Evolutionary conservation across 2,329 filamentous ascomycete genomes (phyloP).

Genomic region (Aspergillus niger): DNA sequence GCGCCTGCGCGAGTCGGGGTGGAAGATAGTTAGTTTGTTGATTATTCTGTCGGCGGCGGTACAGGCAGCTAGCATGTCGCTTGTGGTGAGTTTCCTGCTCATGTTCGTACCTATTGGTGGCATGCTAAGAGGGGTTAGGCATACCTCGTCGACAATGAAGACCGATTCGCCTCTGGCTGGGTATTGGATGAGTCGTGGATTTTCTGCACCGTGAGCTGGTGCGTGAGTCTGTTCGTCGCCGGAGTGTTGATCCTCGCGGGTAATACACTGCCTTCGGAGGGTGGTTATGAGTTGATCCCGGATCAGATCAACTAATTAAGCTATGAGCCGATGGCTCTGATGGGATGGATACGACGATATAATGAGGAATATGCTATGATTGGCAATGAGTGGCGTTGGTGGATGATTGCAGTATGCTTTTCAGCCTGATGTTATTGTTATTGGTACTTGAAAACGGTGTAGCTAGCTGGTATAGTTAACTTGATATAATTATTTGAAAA

Average conservation of each 20-base stretch:
- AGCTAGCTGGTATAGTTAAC: neutral
- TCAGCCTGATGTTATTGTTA: neutral
- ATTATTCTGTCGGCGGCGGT: slow-evolving; percentile 66
- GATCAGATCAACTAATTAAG: slow-evolving; percentile 30
- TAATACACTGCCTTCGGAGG: slow-evolving; percentile 72
- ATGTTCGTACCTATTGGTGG: neutral
- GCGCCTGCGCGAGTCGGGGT: slow-evolving; percentile 76
- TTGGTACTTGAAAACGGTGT: neutral
- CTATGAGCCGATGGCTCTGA: neutral
- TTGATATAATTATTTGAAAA: neutral
- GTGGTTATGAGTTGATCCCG: slow-evolving; percentile 79
- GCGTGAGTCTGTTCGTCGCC: slow-evolving; percentile 54
- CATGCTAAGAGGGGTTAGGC: slow-evolving; percentile 55
- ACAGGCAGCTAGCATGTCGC: slow-evolving; percentile 74
- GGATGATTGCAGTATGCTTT: slow-evolving; percentile 2
- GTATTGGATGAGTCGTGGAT: slow-evolving; percentile 76
- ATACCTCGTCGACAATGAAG: slow-evolving; percentile 79
- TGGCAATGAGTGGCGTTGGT: neutral
- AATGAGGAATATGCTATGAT: neutral
- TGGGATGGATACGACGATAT: slow-evolving; percentile 3
- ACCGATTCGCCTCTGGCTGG: slow-evolving; percentile 83
- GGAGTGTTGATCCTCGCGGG: slow-evolving; percentile 66
- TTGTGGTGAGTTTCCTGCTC: slow-evolving; percentile 67
- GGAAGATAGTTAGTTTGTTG: slow-evolving; percentile 72
- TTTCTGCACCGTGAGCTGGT: slow-evolving; percentile 66